phyloP scores from a whole-genome alignment of 495 filamentous ascomycete genomes.

The Trypethelium eluteriae region DNA sequence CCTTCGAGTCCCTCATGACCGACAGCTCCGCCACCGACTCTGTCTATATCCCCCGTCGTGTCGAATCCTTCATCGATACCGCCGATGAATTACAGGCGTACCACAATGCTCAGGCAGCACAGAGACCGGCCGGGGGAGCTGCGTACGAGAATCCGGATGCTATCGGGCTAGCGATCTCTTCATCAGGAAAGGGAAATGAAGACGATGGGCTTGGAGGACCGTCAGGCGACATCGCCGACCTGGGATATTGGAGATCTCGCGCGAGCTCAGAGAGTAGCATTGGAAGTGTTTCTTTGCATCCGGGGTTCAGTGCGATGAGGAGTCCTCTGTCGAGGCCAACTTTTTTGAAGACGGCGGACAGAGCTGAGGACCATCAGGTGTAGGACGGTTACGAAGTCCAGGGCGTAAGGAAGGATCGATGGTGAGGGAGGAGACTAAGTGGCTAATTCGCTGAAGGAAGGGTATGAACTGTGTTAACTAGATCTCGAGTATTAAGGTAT shows the following conservation, averaged over 20 bases:
- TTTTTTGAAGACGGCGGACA: slow-evolving; percentile 27
- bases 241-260: slow-evolving; percentile 16
- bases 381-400: not conserved
- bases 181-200: not conserved
- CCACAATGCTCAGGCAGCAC: slow-evolving; percentile 26
- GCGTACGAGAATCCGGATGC: slow-evolving; percentile 23
- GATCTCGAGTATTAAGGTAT: too few relatives aligned
- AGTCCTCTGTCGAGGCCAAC: slow-evolving; percentile 33
- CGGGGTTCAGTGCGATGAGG: slow-evolving; percentile 15
- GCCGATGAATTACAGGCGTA: slow-evolving; percentile 30
- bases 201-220: slow-evolving; percentile 4
- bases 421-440: too few relatives aligned
- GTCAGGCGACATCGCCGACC: slow-evolving; percentile 13
- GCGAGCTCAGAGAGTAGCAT: not conserved
- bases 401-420: not conserved
- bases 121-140: slow-evolving; percentile 33
- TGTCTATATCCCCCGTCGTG: slow-evolving; percentile 63
- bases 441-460: too few relatives aligned
- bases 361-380: not conserved
- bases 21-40: slow-evolving; percentile 53
- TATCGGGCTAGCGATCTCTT: too few relatives aligned
- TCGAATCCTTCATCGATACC: slow-evolving; percentile 63
- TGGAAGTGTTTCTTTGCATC: not conserved
- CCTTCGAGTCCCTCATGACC: slow-evolving; percentile 64
- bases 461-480: too few relatives aligned